These are phyloP conservation scores for Waltergamsia citrina DNA, from an alignment of 2,329 filamentous ascomycete genomes.

Conservation along the genomic window DNA sequence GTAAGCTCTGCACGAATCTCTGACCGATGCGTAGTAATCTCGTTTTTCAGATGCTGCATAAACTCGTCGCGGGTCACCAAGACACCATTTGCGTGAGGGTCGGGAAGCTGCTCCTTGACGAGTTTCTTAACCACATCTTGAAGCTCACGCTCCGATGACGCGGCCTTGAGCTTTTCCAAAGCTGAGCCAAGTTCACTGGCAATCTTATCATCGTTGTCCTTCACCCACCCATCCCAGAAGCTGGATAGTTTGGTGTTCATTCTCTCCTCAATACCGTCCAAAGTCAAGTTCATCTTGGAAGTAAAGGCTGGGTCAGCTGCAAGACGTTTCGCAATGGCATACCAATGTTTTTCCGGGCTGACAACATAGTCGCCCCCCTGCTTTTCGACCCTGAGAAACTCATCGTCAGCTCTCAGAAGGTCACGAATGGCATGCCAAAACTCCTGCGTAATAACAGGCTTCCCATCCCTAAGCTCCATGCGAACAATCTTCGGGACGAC, in stretches of 20 bases:
- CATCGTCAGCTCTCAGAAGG: constrained; percentile 37
- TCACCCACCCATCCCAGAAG: constrained; percentile 43
- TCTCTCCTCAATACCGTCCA: constrained; percentile 14
- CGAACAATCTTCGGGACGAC: constrained; percentile 48
- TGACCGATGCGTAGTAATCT: constrained; percentile 24
- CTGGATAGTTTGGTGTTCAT: constrained; percentile 21
- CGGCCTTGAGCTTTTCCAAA: constrained; percentile 22
- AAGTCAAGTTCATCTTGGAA: constrained; percentile 14
- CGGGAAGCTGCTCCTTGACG: constrained; percentile 24
- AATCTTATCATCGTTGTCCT: constrained; percentile 34
- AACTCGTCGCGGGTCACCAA: constrained; percentile 41
- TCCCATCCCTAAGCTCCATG: constrained; percentile 42
- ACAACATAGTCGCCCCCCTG: constrained; percentile 23
- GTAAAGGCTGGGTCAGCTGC: constrained; percentile 19
- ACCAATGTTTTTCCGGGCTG: constrained; percentile 37
- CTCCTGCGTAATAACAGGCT: constrained; percentile 42
- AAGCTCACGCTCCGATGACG: constrained; percentile 21
- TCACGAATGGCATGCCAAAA: constrained; percentile 58
- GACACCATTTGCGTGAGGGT: constrained; percentile 16
- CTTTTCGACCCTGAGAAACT: constrained; percentile 36
- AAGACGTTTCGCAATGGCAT: constrained; percentile 23
- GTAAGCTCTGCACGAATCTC: constrained; percentile 30
- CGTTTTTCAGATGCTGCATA: constrained; percentile 27
- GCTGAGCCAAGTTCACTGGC: constrained; percentile 17
- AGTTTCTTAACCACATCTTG: constrained; percentile 23